These are phyloP conservation scores for Naegleria lovaniensis DNA, from an alignment of 208 protist genomes.

Conservation along the genomic window DNA sequence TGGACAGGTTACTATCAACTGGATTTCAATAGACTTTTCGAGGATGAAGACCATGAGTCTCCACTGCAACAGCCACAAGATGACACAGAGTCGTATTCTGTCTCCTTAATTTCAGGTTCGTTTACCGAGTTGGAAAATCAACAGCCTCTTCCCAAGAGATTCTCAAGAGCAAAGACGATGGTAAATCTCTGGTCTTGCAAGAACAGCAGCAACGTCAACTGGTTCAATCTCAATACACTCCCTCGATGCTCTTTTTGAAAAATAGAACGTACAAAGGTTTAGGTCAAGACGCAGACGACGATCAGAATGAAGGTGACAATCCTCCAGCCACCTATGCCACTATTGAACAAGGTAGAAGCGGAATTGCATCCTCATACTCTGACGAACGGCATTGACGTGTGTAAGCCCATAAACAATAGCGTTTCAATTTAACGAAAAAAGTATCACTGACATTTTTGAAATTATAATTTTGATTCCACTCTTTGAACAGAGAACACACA, in stretches of 20 bases:
- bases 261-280: not conserved
- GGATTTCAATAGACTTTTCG: not conserved
- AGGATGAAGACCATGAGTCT: not conserved
- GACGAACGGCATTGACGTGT: not conserved
- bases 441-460: no score
- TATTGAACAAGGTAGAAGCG: not conserved
- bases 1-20: not conserved
- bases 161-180: not conserved
- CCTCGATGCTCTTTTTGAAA: not conserved
- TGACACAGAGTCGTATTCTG: not conserved
- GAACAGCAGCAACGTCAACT: not conserved
- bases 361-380: not conserved
- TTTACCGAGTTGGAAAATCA: not conserved
- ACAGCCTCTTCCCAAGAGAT: not conserved
- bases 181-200: not conserved
- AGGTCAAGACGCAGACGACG: not conserved
- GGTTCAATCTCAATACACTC: not conserved
- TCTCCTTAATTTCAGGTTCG: not conserved
- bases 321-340: not conserved
- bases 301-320: not conserved
- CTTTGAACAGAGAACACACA: no score
- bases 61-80: not conserved
- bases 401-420: no score
- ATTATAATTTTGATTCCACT: no score
- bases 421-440: no score